Conservation (phyloP, 2,329 filamentous ascomycete genomes). For the Alternaria arbusti region DNA sequence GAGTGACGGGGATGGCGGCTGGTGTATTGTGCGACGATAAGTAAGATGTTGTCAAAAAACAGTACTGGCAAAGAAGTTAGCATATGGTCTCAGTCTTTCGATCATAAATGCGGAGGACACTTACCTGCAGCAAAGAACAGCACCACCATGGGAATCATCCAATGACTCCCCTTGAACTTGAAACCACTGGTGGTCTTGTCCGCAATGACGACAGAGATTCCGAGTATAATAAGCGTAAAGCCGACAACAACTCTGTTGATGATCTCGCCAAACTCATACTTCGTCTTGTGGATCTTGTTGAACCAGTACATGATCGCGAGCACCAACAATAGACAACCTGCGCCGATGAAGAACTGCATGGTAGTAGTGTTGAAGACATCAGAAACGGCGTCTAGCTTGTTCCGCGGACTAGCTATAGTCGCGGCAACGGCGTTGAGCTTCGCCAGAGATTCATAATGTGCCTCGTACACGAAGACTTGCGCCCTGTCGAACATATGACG, state of each 20-base stretch:
- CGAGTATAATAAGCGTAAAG: conserved; percentile 27
- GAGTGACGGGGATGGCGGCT: conserved; percentile 8
- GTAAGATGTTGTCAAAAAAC: conserved; percentile 22
- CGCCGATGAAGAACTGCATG: conserved; percentile 35
- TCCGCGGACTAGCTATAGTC: background rate
- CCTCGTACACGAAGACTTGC: conserved; percentile 33
- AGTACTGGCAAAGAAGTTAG: conserved; percentile 12
- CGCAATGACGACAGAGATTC: conserved; percentile 22
- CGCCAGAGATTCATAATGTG: conserved; percentile 30
- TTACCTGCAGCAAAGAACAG: conserved; percentile 24
- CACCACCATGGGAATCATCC: conserved; percentile 31
- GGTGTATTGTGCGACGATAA: conserved; percentile 15
- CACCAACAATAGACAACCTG: conserved; percentile 55
- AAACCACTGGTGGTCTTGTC: conserved; percentile 28
- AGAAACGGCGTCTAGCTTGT: conserved; percentile 22
- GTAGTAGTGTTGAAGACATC: conserved; percentile 32
- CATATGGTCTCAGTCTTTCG: background rate
- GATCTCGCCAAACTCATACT: conserved; percentile 39
- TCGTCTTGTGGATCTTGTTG: conserved; percentile 45
- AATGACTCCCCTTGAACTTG: conserved; percentile 29
- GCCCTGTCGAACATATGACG: conserved; percentile 26
- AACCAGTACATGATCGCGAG: conserved; percentile 66
- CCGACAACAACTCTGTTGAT: conserved; percentile 32
- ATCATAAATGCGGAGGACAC: background rate
- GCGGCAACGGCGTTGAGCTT: conserved; percentile 31